Evolutionary conservation across 768 basidiomycete genomes (phyloP).

Genomic region (Naganishia friedmannii): DNA sequence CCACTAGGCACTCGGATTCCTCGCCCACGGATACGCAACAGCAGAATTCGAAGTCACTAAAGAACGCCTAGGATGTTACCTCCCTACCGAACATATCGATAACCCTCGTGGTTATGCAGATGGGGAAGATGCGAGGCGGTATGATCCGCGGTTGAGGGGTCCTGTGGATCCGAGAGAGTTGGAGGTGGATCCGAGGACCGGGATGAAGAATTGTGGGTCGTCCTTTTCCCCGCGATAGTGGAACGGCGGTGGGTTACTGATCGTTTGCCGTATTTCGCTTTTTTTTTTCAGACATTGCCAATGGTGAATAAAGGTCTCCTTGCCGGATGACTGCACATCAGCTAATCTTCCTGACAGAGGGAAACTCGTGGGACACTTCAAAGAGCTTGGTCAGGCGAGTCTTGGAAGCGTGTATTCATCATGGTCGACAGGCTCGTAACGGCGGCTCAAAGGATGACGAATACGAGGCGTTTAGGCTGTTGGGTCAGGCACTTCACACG

Average conservation of each 20-base stretch:
- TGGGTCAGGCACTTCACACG: constrained; percentile 75
- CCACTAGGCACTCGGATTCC: constrained; percentile 65
- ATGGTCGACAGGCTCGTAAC: constrained; percentile 58
- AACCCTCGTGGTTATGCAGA: constrained; percentile 85
- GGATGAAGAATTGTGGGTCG: constrained; percentile 70
- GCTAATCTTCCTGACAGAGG: constrained; percentile 32
- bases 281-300: constrained; percentile 66
- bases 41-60: constrained; percentile 72
- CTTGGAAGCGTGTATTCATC: constrained; percentile 72
- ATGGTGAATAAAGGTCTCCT: constrained; percentile 46
- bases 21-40: constrained; percentile 55
- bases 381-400: constrained; percentile 58
- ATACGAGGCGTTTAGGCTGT: constrained; percentile 63
- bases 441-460: constrained; percentile 54
- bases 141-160: constrained; percentile 70
- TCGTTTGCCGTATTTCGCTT: background rate
- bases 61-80: constrained; percentile 78
- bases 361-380: constrained; percentile 81
- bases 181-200: constrained; percentile 75
- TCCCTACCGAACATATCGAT: constrained; percentile 79
- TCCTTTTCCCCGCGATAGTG: no score
- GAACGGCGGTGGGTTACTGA: no score
- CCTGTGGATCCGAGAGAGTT: constrained; percentile 82
- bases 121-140: constrained; percentile 75
- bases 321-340: background rate